Evolutionary conservation across 164 flowering plant genomes (phyloP), one percentile per base, ranked within the genome.

Genomic region (Warburgia ugandensis): DNA sequence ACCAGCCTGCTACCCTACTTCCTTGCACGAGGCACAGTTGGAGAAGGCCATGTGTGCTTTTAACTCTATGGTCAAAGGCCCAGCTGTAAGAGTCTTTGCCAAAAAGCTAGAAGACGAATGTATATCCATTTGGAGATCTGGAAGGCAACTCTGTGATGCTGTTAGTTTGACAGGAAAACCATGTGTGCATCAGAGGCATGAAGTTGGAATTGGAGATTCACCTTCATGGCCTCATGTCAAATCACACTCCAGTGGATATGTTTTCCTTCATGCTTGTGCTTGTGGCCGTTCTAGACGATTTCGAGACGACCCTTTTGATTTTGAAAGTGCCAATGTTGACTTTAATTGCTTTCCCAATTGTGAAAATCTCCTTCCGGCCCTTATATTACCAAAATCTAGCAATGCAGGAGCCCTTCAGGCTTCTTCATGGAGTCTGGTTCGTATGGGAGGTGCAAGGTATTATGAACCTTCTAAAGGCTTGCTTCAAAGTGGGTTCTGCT

Each of bases 201-300:
- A 55, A 48, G 48, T 61, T 5, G 70, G 59, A 48, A 57, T 28
- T 52, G 65, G 35, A 53, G 69, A 49, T 50, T 49, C 43, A 14
- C 45, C 41, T 62, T 41, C 47, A 32, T 73, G 47, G 20, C 63
- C 59, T 57, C 63, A 49, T 28, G 51, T 48, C 29, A 77, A 73
- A 66, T 74, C 72, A 37, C 97, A 90, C 75, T 82, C 77, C 1
- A 90, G 97, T 69, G 95, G 91, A 51, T 81, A 66, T 73, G 80
- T 77, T 39, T 90, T 86, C 63, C 95, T 90, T 56, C 95, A 86
- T 70, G 95, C 97, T 13, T 90, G 97, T 72, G 78, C 95, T 49
- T 90, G 95, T 81, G 97, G 97, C 25, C 95, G 97, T 37, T 75
- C 82, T 38, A 73, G 94, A 49, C 56, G 53, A 37, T 49, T 83